phyloP scores from a whole-genome alignment of 2,329 filamentous ascomycete genomes.

The Aureobasidium namibiae region DNA sequence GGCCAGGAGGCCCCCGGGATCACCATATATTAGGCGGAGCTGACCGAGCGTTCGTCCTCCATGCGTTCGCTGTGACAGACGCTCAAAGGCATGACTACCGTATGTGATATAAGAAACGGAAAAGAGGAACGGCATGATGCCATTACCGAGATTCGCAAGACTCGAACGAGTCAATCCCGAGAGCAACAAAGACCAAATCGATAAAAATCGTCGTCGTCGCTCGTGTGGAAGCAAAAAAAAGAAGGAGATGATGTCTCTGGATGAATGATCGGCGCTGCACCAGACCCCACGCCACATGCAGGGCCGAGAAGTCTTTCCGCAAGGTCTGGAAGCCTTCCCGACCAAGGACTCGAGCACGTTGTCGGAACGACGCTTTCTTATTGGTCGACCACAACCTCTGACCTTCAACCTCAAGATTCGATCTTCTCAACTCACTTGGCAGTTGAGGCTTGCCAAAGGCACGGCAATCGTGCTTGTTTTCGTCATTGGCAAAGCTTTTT shows the following conservation, averaged over 20 bases:
- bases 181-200: not conserved
- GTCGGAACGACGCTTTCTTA: not conserved
- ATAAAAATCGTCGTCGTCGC: not conserved
- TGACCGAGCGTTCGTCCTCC: not conserved
- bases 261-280: not conserved
- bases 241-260: constrained; percentile 9
- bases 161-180: not conserved
- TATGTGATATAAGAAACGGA: not conserved
- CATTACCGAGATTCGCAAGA: not conserved
- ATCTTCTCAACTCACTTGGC: constrained; percentile 4
- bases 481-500: constrained; percentile 8
- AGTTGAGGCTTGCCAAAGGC: constrained; percentile 8
- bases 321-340: constrained; percentile 5
- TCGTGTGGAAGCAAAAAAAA: constrained; percentile 6
- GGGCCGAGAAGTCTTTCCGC: constrained; percentile 6
- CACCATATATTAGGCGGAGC: constrained; percentile 5
- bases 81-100: not conserved
- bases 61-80: not conserved
- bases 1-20: not conserved
- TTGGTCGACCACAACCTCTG: not conserved
- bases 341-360: constrained; percentile 12
- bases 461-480: not conserved
- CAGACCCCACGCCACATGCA: constrained; percentile 8
- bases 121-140: not conserved
- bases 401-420: not conserved